These are phyloP conservation scores for Fraxinus sp. DNA, from an alignment of 305 asterid genomes.

Conservation along the genomic window DNA sequence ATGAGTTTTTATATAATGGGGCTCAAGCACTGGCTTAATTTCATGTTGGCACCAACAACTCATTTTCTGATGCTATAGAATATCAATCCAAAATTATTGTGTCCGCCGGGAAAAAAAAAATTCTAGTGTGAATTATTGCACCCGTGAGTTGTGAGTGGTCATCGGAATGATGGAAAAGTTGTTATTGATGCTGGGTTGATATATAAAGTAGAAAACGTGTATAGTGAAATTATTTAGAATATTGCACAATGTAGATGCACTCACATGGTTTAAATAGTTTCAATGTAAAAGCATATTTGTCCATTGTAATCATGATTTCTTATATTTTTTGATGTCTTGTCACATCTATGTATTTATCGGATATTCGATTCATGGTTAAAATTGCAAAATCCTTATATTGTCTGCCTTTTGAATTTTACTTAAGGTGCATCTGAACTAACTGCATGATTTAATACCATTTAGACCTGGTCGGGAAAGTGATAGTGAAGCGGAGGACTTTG, in stretches of 20 bases:
- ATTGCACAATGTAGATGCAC: background rate
- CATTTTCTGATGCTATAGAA: background rate
- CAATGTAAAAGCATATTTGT: background rate
- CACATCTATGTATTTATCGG: constrained; percentile 6
- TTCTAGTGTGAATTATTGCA: background rate
- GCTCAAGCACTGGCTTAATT: background rate
- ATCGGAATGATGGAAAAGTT: background rate
- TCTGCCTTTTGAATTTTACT: constrained; percentile 17
- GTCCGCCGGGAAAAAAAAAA: background rate
- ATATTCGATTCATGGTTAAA: background rate
- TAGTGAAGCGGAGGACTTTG: constrained; percentile 93
- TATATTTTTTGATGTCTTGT: background rate
- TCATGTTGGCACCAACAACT: background rate
- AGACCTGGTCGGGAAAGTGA: constrained; percentile 94
- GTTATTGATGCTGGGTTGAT: background rate
- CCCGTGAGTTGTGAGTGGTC: background rate
- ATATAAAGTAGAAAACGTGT: background rate
- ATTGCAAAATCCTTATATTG: background rate
- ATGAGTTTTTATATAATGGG: background rate
- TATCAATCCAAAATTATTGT: background rate
- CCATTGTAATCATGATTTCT: background rate
- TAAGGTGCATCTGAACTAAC: constrained; percentile 23
- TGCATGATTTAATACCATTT: constrained; percentile 28
- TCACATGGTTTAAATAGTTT: background rate
- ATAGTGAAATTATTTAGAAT: background rate